phyloP scores from a whole-genome alignment of 345 rosid genomes.

The Hibiscus syriacus region DNA sequence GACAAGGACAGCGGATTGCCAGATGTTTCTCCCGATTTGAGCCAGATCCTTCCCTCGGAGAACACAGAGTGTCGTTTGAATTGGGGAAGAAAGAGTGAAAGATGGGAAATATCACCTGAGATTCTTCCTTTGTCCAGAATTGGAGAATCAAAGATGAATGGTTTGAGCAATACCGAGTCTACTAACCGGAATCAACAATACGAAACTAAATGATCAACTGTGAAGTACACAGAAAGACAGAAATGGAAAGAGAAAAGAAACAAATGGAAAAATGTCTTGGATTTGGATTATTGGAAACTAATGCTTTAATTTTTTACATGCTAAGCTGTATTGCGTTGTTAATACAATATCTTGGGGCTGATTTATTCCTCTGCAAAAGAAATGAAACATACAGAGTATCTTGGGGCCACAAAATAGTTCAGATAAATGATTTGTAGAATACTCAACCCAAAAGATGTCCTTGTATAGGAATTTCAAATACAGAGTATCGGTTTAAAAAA shows the following conservation, averaged over 20 bases:
- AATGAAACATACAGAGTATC: no score
- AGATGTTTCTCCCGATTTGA: slow-evolving; percentile 45
- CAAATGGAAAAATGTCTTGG: background rate
- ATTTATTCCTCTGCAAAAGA: background rate
- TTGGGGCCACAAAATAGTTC: background rate
- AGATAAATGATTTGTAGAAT: background rate
- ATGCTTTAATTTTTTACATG: background rate
- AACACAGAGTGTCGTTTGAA: no score
- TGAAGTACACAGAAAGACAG: slow-evolving; percentile 2
- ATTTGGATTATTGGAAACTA: slow-evolving; percentile 10
- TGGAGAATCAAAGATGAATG: slow-evolving; percentile 27
- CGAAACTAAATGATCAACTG: slow-evolving; percentile 8
- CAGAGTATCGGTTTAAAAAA: background rate
- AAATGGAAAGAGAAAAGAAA: background rate
- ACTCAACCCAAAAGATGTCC: background rate
- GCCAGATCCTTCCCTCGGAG: slow-evolving; percentile 61
- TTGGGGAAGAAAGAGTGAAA: slow-evolving; percentile 65
- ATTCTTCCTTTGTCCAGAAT: slow-evolving; percentile 26
- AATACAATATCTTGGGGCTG: background rate
- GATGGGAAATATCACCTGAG: slow-evolving; percentile 64
- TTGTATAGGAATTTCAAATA: background rate
- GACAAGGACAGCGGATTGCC: slow-evolving; percentile 31
- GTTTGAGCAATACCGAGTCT: slow-evolving; percentile 13
- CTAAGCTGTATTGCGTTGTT: background rate
- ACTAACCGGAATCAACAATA: slow-evolving; percentile 15